A percentile compares a stretch with the other conserved stretches of the same genome.
phyloP scores from a whole-genome alignment of 305 asterid genomes.

The Solanum aculeatissimum region DNA sequence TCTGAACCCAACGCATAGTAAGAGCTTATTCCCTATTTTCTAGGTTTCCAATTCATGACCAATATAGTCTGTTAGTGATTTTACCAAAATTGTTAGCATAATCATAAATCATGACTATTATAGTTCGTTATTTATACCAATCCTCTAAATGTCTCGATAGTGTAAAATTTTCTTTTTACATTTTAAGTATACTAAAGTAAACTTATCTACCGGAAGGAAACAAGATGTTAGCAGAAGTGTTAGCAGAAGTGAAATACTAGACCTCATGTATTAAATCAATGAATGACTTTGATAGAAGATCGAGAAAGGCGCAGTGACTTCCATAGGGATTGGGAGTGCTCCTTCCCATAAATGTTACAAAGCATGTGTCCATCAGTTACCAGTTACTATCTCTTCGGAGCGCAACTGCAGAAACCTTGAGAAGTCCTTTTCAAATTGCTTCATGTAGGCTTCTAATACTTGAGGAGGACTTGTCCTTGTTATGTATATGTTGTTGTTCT shows the following conservation, averaged over 20 bases:
- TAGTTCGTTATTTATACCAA: not conserved
- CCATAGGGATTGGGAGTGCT: not conserved
- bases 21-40: not conserved
- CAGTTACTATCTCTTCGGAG: not conserved
- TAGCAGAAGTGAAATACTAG: not conserved
- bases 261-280: conserved; percentile 10
- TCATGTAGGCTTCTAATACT: conserved; percentile 1
- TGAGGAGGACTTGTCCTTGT: not conserved
- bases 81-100: not conserved
- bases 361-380: conserved; percentile 1
- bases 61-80: not conserved
- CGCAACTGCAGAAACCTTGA: not conserved
- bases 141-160: not conserved
- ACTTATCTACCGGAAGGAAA: not conserved
- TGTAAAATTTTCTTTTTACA: not conserved
- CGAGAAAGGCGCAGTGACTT: not conserved
- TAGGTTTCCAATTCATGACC: not conserved
- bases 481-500: not conserved
- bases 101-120: not conserved
- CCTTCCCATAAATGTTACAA: not conserved
- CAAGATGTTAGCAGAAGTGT: no score
- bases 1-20: not conserved
- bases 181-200: not conserved
- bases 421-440: conserved; percentile 3
- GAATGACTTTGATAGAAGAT: not conserved